These are phyloP conservation scores for Lentinula edodes DNA, from an alignment of 768 basidiomycete species.

Conservation along the genomic window DNA sequence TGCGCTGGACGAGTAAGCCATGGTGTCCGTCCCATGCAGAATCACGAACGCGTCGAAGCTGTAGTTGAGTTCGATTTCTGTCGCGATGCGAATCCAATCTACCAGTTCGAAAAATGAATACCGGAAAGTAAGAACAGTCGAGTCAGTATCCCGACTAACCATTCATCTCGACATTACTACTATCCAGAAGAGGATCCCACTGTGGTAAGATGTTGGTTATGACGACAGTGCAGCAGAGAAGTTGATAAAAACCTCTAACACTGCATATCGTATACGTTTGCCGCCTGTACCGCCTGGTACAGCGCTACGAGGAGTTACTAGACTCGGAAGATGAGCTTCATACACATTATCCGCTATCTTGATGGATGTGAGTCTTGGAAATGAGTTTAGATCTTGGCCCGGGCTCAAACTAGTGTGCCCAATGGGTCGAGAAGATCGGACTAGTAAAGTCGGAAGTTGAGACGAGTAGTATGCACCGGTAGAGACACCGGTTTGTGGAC, in stretches of 20 bases:
- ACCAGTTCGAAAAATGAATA: not conserved
- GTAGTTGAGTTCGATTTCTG: constrained; percentile 93
- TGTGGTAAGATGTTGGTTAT: constrained; percentile 23
- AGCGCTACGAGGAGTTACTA: constrained; percentile 72
- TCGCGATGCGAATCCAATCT: constrained; percentile 91
- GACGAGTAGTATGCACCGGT: constrained; percentile 15
- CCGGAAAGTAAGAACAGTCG: not conserved
- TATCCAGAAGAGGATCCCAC: constrained; percentile 87
- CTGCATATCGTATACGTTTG: constrained; percentile 80
- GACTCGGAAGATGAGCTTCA: constrained; percentile 66
- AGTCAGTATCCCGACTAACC: constrained; percentile 33
- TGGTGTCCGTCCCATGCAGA: constrained; percentile 88
- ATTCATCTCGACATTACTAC: constrained; percentile 81
- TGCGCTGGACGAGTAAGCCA: constrained; percentile 86
- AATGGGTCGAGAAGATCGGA: constrained; percentile 69
- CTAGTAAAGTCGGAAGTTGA: constrained; percentile 40
- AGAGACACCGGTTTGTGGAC: constrained; percentile 26
- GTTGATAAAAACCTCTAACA: constrained; percentile 59
- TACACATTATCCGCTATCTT: constrained; percentile 60
- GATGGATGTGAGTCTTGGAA: constrained; percentile 27
- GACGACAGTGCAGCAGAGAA: not conserved
- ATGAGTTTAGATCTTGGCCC: constrained; percentile 17
- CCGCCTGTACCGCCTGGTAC: constrained; percentile 53
- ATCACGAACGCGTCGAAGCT: constrained; percentile 88
- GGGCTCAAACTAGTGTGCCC: constrained; percentile 35